phyloP scores from a whole-genome alignment of 352 stramenopile genomes.

The Globisporangium polare region DNA sequence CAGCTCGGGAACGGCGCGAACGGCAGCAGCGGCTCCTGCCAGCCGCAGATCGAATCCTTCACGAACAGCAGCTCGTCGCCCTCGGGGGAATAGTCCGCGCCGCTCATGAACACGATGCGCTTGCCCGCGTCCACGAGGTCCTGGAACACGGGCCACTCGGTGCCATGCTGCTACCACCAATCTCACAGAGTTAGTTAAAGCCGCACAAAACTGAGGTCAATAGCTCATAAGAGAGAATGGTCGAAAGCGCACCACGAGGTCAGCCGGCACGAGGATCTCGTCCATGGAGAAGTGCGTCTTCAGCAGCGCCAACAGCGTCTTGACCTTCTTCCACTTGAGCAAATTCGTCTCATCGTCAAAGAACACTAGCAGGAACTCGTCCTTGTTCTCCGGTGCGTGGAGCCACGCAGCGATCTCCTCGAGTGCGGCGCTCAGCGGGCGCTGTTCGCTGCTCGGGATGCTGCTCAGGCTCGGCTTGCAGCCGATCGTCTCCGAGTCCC shows the following conservation, averaged over 20 bases:
- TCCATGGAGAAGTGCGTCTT: conserved; percentile 51
- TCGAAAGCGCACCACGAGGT: conserved; percentile 39
- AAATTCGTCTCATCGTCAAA: conserved; percentile 79
- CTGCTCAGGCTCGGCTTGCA: conserved; percentile 70
- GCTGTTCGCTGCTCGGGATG: conserved; percentile 57
- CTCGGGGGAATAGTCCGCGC: conserved; percentile 55
- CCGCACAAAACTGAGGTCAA: neutral
- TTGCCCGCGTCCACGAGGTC: conserved; percentile 58
- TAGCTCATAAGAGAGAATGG: neutral
- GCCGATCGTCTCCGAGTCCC: conserved; percentile 64
- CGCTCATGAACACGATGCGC: conserved; percentile 77
- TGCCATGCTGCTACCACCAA: conserved; percentile 25
- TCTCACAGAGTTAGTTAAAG: neutral
- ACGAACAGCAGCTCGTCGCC: conserved; percentile 75
- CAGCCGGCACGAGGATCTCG: conserved; percentile 62
- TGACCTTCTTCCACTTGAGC: conserved; percentile 78
- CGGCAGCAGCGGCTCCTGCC: conserved; percentile 64
- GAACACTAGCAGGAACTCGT: conserved; percentile 81
- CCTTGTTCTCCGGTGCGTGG: conserved; percentile 42
- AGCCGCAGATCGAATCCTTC: conserved; percentile 72
- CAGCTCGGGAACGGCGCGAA: conserved; percentile 63
- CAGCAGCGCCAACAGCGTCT: conserved; percentile 58
- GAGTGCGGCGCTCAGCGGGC: conserved; percentile 37
- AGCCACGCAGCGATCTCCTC: conserved; percentile 54
- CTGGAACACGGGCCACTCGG: conserved; percentile 61